Evolutionary conservation across 2,329 filamentous ascomycete species (phyloP), one percentile per base, ranked within the genome.

Genomic region (Alternaria metachromatica): DNA sequence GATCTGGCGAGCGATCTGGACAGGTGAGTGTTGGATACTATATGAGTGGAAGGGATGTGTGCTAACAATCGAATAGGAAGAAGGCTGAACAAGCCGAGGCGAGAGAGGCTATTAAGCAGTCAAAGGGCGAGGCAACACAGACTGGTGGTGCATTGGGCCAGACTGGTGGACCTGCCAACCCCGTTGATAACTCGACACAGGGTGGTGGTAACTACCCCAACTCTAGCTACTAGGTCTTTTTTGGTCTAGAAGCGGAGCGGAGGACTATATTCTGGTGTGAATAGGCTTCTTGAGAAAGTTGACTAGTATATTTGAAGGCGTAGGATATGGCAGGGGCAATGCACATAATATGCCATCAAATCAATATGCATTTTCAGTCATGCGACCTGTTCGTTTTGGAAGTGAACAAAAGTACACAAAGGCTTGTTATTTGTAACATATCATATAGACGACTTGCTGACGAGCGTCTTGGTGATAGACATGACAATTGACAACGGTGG

Each of bases 51-150:
- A 5, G 2, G 21, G 20, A 33, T 13, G 7, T 25, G 49, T 58
- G 58, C 67, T 72, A 48, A 73, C 26, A 12, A 20, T 28, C 10
- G 8, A 41, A 48, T 41, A 81, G 82, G 74, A 85, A 85, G 76
- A 85, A 85, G 75, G 81, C 77, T 3, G 84, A 85, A 76, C 84
- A 85, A 70, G 77, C 80, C 9, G 79, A 78, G 15, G 71, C 77
- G 23, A 71, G 84, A 45, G 80, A 83, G 56, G 76, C 74, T 20
- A 74, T 82, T 33, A 77, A 84, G 72, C 69, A 77, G 63, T 64
- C 81, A 67, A 80, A 80, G 70, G 58, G 73, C 60, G 62, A 78
- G 44, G 67, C 78, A 20, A 75, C 78, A 6, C 78, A 78, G 70
- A 80, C 80, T 50, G 83, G 76, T 8, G 83, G 83, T 10, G 76